phyloP scores from a whole-genome alignment of 805 yeast genomes.

The Starmerella stigmatis region DNA sequence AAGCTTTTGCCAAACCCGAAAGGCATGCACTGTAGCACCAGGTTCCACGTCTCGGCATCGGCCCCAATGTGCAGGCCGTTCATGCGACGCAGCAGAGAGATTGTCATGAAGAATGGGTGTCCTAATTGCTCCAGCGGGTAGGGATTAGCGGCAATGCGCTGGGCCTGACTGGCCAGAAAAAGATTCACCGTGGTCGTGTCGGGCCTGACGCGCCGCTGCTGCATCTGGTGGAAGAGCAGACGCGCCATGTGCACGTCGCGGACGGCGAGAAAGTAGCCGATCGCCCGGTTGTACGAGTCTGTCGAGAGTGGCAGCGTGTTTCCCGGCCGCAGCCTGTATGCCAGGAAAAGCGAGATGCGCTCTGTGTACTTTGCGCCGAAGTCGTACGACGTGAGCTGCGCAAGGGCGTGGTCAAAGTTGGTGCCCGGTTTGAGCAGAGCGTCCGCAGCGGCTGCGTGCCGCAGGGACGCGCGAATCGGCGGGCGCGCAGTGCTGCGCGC shows the following conservation, averaged over 20 bases:
- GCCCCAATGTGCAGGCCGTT: constrained; percentile 9
- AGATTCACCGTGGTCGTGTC: constrained; percentile 13
- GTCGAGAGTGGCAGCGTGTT: constrained; percentile 3
- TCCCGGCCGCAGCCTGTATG: constrained; percentile 7
- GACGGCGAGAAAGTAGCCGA: constrained; percentile 14
- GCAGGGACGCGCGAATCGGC: constrained; percentile 1
- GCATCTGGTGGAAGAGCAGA: constrained; percentile 11
- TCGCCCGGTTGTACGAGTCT: constrained; percentile 12
- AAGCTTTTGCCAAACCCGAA: constrained; percentile 24
- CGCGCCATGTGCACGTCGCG: constrained; percentile 17
- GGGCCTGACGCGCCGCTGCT: not conserved
- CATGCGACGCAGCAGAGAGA: constrained; percentile 9
- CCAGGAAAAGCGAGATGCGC: constrained; percentile 4
- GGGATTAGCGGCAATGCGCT: constrained; percentile 9
- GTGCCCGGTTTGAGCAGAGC: not conserved
- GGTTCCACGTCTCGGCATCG: constrained; percentile 20
- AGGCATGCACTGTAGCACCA: constrained; percentile 21
- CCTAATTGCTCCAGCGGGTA: constrained; percentile 12
- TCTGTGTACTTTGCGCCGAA: constrained; percentile 8
- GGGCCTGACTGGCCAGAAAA: constrained; percentile 16
- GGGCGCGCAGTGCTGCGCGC: not conserved
- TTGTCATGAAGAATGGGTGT: constrained; percentile 18
- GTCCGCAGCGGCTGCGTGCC: not conserved
- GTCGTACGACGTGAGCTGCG: constrained; percentile 6
- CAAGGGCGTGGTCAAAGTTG: not conserved